These are phyloP conservation scores for Drosera spatulata DNA, from an alignment of 179 eudicot genomes.

Conservation along the genomic window DNA sequence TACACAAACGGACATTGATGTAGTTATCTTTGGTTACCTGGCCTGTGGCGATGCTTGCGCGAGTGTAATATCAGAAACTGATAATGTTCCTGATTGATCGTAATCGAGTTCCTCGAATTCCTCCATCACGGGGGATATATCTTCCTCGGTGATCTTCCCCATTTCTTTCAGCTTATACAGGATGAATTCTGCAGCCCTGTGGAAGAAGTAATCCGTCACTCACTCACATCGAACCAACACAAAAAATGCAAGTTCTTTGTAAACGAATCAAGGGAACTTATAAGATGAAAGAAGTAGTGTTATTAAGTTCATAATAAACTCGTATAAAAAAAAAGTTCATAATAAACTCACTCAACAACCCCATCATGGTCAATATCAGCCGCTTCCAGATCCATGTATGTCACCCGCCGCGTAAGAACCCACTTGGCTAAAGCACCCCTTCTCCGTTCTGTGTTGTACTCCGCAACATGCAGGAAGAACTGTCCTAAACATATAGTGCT, in stretches of 20 bases:
- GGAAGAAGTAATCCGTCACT: neutral
- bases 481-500: conserved; percentile 63
- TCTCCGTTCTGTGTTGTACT: conserved; percentile 45
- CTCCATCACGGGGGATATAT: conserved; percentile 33
- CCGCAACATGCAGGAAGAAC: conserved; percentile 54
- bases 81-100: conserved; percentile 25
- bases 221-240: neutral
- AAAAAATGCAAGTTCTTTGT: neutral
- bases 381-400: conserved; percentile 49
- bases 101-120: conserved; percentile 56
- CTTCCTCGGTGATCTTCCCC: conserved; percentile 65
- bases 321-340: too few species aligned
- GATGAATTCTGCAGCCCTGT: conserved; percentile 59
- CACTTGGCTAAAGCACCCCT: conserved; percentile 28
- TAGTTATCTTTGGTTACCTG: neutral
- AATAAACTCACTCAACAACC: conserved; percentile 37
- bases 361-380: conserved; percentile 72
- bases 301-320: too few species aligned
- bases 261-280: too few species aligned
- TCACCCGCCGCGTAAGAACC: conserved; percentile 45
- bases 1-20: too few species aligned
- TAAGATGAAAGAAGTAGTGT: too few species aligned
- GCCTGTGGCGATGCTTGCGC: conserved; percentile 17
- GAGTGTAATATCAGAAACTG: conserved; percentile 16
- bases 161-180: conserved; percentile 69